Evolutionary conservation across 2,329 filamentous ascomycete genomes (phyloP), one percentile per base, ranked within the genome.

Genomic region (Pseudogymnoascus sp.): DNA sequence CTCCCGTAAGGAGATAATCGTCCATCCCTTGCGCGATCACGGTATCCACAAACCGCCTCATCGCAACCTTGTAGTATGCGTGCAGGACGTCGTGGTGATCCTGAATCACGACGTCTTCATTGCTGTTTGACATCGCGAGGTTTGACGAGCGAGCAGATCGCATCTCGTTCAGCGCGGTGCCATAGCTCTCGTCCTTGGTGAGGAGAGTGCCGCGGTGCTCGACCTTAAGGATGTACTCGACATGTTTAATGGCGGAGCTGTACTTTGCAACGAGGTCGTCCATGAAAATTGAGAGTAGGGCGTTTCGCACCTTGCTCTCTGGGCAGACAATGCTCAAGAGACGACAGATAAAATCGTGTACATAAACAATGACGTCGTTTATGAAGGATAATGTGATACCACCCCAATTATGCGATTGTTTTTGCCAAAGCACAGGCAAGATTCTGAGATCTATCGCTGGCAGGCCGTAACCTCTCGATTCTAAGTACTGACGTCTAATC

Each of bases 11-110:
- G 0, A 90, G 76, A 64, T 78, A 78, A 68, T 85, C 74, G 44
- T 82, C 79, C 2, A 83, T 75, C 0, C 79, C 83, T 66, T 89
- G 86, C 65, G 81, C 80, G 69, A 78, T 85, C 38, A 90, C 72
- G 2, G 77, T 80, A 67, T 90, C 87, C 1, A 88, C 79, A 64
- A 90, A 87, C 0, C 85, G 80, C 68, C 82, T 82, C 13, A 76
- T 77, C 0, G 85, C 78, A 1, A 88, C 81, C 23, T 82, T 78
- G 75, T 90, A 89, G 72, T 87, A 90, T 0, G 81, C 78, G 38
- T 77, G 71, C 0, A 90, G 75, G 1, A 83, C 80, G 64, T 89
- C 82, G 62, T 87, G 83, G 5, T 89, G 79, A 7, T 85, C 79
- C 35, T 81, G 75, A 3, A 78, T 67, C 0, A 74, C 72, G 42